Base-by-base conservation (phyloP, 108 stramenopile species). In the Craspedostauros australis region DNA sequence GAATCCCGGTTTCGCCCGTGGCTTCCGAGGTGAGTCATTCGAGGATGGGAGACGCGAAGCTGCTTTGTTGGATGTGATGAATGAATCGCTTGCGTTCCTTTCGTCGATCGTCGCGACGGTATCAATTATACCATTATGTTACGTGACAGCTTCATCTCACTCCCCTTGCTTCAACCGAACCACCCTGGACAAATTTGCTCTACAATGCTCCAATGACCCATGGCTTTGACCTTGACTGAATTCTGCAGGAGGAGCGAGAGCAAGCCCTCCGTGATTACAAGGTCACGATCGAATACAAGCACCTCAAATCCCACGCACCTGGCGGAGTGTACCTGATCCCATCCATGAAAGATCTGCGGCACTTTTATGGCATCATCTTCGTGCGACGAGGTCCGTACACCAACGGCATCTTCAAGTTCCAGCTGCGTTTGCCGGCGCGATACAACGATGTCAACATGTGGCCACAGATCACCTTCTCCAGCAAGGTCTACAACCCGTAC, bases 331-430 rank as follows among this genome's bases (percentile, higher is more conserved):
- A 89, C 48, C 71, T 96, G 46, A 60, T 95, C 32, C 96, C 94
- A 16, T 77, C 86, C 40, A 56, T 81, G 42, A 65, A 84, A 38
- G 68, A 89, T 36, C 56, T 94, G 36, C 87, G 93, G 20, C 46
- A 62, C 9, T 95, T 93, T 61, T 86, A 89, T 50, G 96, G 96
- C 14, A 87, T 95, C 31, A 93, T 96, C 38, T 95, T 95, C 66
- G 78, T 96, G 19, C 88, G 96, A 6, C 74, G 94, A 15, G 94
- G 96, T 2, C 62, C 74, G 5, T 96, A 80, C 62, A 72, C 82
- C 41, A 93, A 94, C 63, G 95, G 92, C 3, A 90, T 97, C 38
- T 97, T 97, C 80, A 93, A 93, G 70, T 97, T 97, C 61, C 66
- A 70, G 26, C 57, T 96, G 9, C 49, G 54, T n/a, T 68, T 94